Percentiles rank a stretch among this genome's conserved stretches.
These are phyloP conservation scores for Ascosphaera apis DNA, from an alignment of 2,329 filamentous ascomycete species.

Conservation along the genomic window DNA sequence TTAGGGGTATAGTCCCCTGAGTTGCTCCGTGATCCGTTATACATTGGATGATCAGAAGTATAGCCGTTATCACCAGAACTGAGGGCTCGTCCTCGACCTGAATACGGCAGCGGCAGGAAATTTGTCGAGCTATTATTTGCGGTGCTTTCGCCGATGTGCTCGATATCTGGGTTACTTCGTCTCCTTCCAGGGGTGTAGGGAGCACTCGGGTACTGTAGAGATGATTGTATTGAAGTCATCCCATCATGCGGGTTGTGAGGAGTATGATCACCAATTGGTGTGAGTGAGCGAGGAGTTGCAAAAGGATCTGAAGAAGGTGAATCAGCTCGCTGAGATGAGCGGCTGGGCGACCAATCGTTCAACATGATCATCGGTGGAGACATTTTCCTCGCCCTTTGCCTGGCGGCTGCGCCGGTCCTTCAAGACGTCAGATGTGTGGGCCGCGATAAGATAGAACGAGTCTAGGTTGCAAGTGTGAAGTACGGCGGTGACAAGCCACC, in stretches of 20 bases:
- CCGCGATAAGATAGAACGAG: no score
- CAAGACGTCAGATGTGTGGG: no score
- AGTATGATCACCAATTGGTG: background rate
- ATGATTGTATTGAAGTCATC: background rate
- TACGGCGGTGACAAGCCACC: no score
- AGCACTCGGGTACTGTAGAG: background rate
- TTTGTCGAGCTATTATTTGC: background rate
- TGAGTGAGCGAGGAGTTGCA: background rate
- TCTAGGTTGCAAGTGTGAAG: no score
- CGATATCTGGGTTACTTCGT: background rate
- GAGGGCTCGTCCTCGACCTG: background rate
- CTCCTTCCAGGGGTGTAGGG: background rate
- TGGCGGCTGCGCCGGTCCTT: no score
- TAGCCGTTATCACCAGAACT: background rate
- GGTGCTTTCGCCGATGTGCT: background rate
- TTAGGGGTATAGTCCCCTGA: background rate
- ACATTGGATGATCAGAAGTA: background rate
- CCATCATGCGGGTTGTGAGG: background rate
- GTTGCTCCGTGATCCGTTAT: background rate
- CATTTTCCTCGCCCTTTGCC: no score
- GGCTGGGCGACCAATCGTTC: no score
- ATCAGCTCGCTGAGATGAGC: background rate
- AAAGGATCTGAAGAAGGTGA: background rate
- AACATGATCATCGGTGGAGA: no score
- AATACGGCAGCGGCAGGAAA: background rate